Conservation (phyloP, 2,329 filamentous ascomycete genomes). For the Bipolaris cookei region DNA sequence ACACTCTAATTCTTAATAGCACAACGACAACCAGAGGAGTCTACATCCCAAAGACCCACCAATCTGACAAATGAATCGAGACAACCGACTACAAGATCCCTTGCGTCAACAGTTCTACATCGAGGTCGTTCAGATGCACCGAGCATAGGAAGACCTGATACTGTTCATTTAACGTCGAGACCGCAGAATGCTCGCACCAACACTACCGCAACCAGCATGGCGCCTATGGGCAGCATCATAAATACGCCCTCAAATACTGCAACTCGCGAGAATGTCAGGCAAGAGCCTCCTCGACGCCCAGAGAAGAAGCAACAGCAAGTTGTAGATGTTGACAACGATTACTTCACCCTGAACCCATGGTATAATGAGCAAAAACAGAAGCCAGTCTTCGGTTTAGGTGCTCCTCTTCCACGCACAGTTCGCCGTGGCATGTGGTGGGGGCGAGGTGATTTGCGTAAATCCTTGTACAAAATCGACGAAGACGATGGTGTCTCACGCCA, state of each 20-base stretch:
- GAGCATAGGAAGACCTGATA: slow-evolving; percentile 28
- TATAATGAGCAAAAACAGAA: slow-evolving; percentile 60
- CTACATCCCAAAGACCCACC: slow-evolving; percentile 5
- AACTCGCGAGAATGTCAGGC: slow-evolving; percentile 16
- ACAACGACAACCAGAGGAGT: slow-evolving; percentile 1
- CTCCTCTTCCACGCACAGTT: slow-evolving; percentile 61
- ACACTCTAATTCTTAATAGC: slow-evolving; percentile 3
- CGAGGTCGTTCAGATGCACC: slow-evolving; percentile 20
- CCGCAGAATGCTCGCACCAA: slow-evolving; percentile 12
- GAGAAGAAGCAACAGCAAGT: slow-evolving; percentile 37
- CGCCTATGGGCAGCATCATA: slow-evolving; percentile 20
- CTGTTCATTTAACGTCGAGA: slow-evolving; percentile 11
- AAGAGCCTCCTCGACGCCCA: slow-evolving; percentile 22
- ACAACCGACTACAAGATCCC: slow-evolving; percentile 14
- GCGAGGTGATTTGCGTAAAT: slow-evolving; percentile 54
- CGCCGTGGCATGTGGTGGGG: slow-evolving; percentile 58
- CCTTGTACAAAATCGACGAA: slow-evolving; percentile 25
- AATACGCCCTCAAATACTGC: slow-evolving; percentile 23
- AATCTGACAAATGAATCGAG: slow-evolving; percentile 8
- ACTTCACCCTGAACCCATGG: slow-evolving; percentile 60
- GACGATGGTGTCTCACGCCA: slow-evolving; percentile 25
- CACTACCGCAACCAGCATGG: slow-evolving; percentile 17
- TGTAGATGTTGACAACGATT: slow-evolving; percentile 58
- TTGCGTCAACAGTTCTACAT: slow-evolving; percentile 16
- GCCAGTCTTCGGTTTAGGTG: slow-evolving; percentile 62